Percentiles rank a stretch among this genome's conserved stretches.
phyloP scores from a whole-genome alignment of 305 asterid species.

The Solanum hybrid region DNA sequence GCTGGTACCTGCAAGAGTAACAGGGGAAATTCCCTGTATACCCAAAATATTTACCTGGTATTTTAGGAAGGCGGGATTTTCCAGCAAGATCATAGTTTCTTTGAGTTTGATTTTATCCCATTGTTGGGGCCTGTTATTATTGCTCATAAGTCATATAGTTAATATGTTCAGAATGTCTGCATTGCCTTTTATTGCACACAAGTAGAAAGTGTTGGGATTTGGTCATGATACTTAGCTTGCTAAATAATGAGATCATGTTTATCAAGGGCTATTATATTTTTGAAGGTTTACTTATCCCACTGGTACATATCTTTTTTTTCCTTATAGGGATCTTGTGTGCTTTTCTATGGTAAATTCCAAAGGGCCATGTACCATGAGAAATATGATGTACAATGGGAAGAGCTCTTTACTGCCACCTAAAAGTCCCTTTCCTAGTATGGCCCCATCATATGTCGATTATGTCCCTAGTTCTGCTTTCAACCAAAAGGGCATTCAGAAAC shows the following conservation, averaged over 20 bases:
- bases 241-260: background rate
- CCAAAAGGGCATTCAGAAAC: constrained; percentile 38
- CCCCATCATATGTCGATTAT: constrained; percentile 42
- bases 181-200: background rate
- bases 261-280: background rate
- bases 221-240: background rate
- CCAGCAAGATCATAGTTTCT: background rate
- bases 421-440: constrained; percentile 51
- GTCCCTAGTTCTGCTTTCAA: constrained; percentile 40
- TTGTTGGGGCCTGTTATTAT: too few relatives aligned
- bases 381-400: constrained; percentile 47
- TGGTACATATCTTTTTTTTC: too few relatives aligned
- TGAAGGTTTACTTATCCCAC: too few relatives aligned
- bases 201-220: background rate
- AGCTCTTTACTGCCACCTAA: constrained; percentile 54
- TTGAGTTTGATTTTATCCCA: constrained; percentile 9
- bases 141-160: background rate
- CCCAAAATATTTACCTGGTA: too few relatives aligned
- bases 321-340: too few relatives aligned
- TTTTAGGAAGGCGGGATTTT: background rate
- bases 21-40: too few relatives aligned
- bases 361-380: constrained; percentile 46
- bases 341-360: constrained; percentile 30
- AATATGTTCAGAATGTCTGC: background rate
- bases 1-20: too few relatives aligned